Evolutionary conservation across 345 rosid genomes (phyloP).

Genomic region (Sisymbrium altissimum): DNA sequence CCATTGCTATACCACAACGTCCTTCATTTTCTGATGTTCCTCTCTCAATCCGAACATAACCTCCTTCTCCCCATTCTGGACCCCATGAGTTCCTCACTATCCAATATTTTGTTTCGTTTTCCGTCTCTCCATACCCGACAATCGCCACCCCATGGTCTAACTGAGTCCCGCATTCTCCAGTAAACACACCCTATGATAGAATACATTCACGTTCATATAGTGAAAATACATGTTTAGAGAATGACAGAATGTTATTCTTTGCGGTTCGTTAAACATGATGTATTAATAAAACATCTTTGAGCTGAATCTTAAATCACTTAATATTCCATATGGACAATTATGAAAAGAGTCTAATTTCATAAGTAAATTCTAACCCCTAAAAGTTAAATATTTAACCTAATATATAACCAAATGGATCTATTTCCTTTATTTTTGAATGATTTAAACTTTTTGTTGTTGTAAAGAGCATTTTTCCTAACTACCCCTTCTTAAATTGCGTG

Average conservation of each 20-base stretch:
- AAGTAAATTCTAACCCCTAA: too few species aligned
- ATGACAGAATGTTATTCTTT: neutral
- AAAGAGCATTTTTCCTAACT: too few species aligned
- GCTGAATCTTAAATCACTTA: too few species aligned
- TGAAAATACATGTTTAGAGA: neutral
- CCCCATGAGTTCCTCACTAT: constrained; percentile 77
- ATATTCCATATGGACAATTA: too few species aligned
- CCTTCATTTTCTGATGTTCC: constrained; percentile 47
- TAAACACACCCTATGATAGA: constrained; percentile 54
- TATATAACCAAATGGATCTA: neutral
- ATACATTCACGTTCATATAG: neutral
- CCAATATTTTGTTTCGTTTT: constrained; percentile 63
- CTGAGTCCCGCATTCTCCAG: constrained; percentile 56
- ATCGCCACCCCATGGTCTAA: constrained; percentile 58
- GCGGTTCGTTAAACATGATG: neutral
- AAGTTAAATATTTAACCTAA: neutral
- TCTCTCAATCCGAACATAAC: constrained; percentile 60
- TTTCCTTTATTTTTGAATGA: neutral
- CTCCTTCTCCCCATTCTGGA: constrained; percentile 68
- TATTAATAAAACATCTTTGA: neutral
- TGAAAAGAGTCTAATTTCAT: too few species aligned
- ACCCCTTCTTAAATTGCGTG: too few species aligned
- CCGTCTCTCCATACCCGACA: constrained; percentile 60
- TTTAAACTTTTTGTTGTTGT: too few species aligned
- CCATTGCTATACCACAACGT: constrained; percentile 67